Evolutionary conservation across 345 rosid genomes (phyloP), one percentile per base, ranked within the genome.

Genomic region (Dimocarpus longan): DNA sequence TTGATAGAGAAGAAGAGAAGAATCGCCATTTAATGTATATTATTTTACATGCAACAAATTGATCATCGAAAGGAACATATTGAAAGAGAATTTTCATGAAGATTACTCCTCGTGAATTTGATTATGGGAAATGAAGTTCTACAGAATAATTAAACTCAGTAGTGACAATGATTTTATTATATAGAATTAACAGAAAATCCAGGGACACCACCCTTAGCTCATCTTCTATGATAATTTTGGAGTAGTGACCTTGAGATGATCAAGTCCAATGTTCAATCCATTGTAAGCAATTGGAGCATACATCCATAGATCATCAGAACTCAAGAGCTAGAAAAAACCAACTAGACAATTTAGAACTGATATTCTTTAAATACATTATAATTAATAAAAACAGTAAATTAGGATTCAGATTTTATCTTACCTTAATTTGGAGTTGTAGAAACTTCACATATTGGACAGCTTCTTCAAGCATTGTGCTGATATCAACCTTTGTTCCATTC

Each of bases 381-480:
- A 52, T 10, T 15, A 52, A 10, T 19, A 52, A 13, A 52, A 13
- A 10, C 57, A 52, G 7, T 7, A 52, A 3, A 12, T 0, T 52
- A 52, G 18, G 13, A 52, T 18, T 24, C 46, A 26, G 22, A n/a
- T 21, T 44, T 4, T 50, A 1, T 74, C 76, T 76, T 81, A 91
- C 98, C 97, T 90, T 90, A 60, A 94, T 93, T 81, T 93, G 98
- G 65, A 92, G 92, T 74, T 92, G 98, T 87, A 94, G 81, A 77
- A 94, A 92, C 85, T 92, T 91, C 22, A 94, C 98, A 65, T 94
- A 94, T 21, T 88, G 90, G 63, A 92, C 98, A 21, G 98, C 97
- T 90, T 94, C 98, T 83, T 94, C 98, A 68, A 94, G 95, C 98
- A 94, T 94, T 32, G 98, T 94, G 85, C 98, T 94, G 39, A 94